Evolutionary conservation across 148 eudicot species (phyloP).

Genomic region (Cornus florida): DNA sequence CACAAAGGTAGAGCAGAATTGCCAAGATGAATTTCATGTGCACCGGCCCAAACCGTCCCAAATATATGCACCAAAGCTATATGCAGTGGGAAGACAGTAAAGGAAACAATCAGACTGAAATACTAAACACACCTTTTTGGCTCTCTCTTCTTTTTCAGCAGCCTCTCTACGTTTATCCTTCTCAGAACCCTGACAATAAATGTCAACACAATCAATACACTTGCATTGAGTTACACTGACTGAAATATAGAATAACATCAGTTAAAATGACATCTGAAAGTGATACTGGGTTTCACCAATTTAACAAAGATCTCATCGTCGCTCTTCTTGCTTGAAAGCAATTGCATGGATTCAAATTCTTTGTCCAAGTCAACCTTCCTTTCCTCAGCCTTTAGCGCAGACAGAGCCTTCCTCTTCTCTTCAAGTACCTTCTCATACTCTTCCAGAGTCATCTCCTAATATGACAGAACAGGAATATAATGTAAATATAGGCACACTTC

Average conservation of each 20-base stretch:
- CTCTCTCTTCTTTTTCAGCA: constrained; percentile 57
- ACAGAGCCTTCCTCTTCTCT: constrained; percentile 81
- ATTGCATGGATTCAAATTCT: constrained; percentile 66
- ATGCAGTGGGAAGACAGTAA: background rate
- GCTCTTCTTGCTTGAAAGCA: constrained; percentile 64
- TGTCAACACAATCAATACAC: background rate
- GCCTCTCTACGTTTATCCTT: constrained; percentile 58
- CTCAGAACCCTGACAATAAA: constrained; percentile 43
- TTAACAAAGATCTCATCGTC: constrained; percentile 62
- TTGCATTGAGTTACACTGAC: background rate
- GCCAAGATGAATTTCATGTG: background rate
- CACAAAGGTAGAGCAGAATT: background rate
- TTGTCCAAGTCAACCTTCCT: constrained; percentile 71
- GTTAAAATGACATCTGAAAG: background rate
- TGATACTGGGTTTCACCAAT: constrained; percentile 42
- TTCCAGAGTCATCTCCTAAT: constrained; percentile 76
- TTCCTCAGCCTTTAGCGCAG: constrained; percentile 55
- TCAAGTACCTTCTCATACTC: constrained; percentile 80
- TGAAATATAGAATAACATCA: background rate
- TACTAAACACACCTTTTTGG: constrained; percentile 43
- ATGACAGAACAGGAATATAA: background rate
- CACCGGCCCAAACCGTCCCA: background rate
- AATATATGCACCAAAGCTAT: background rate
- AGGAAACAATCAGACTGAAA: background rate
- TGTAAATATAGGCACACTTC: background rate